Base-by-base conservation (phyloP, 2,329 filamentous ascomycete species). In the Cladophialophora immunda region DNA sequence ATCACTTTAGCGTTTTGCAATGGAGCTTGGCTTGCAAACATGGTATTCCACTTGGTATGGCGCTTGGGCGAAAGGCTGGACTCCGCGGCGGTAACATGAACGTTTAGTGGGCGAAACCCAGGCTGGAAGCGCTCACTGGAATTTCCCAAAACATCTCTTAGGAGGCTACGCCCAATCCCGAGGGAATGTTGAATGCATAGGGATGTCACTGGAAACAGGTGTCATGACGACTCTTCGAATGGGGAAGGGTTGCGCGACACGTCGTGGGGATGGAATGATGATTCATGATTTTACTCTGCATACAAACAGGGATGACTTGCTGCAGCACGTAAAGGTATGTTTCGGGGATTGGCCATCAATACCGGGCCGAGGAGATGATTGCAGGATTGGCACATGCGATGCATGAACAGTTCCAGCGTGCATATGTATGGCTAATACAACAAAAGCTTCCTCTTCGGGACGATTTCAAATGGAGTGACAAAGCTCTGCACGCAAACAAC, bases 21-120 rank as follows among this genome's bases (percentile, higher is more conserved):
- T 9, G 30, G 6, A 22, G 25, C 27, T 47, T 56, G 32, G n/a
- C 27, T 47, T 56, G 15, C 41, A 11, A 34, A 15, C 45, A 25
- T 59, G 22, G n/a, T n/a, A 52, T 58, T 32, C 56, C 55, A 25
- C 50, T 47, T 58, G 36, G 62, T 55, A 52, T 52, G 67, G 67
- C 59, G 67, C 62, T 62, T 15, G 55, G 56, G 58, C 27, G 34
- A 53, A 53, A 59, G n/a, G 38, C 30, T 15, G 57, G 36, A 50
- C 22, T 13, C 19, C 9, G 15, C 17, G 57, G 27, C 15, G 57
- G 22, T 41, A 30, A 45, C 13, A 30, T 59, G 25, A 19, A 19
- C 13, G 25, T 47, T 59, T 8, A 3, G 52, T 55, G 52, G 52
- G 17, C 27, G 3, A 30, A 15, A 17, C 11, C 32, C 25, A 25